Base-by-base conservation (phyloP, 371 early-diverging fungal species). In the Rhizopus sp. region DNA sequence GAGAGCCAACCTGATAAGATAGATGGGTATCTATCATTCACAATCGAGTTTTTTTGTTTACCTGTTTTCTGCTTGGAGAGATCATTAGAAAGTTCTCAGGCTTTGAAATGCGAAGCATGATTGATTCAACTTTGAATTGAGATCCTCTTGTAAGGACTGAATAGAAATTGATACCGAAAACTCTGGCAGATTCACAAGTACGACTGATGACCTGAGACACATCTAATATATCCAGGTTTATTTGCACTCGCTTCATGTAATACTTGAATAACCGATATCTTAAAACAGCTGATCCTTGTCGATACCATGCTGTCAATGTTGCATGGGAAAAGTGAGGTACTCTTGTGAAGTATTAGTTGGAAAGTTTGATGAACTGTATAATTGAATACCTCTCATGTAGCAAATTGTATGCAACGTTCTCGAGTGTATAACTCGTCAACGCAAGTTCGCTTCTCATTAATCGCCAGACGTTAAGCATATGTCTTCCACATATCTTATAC, bases 401-500 rank as follows among this genome's bases (percentile, higher is more conserved):
- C 3, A 92, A 70, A 35, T 92, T 81, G 60, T 80, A 88, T 0
- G 79, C 89, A 0, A 86, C 67, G 40, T 83, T 93, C 61, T 92
- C 90, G 46, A 92, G 79, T 0, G 90, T 79, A 62, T 94, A 95
- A 34, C 83, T 87, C 4, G 86, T 89, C 42, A 93, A 66, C 5
- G 75, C 80, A 7, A 92, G 55, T 66, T 94, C 93, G 16, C 73
- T 53, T 10, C 83, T 75, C 81, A 95, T 86, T 15, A 93, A 55
- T 23, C 94, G 70, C 97, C 97, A 96, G 6, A 92, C 78, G 68
- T 95, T 94, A 33, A 96, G 68, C 63, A 93, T 78, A 53, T 93
- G 90, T 3, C 97, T 80, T 16, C 97, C 97, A 8, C 66, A 51
- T 5, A 91, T 59, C 34, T 77, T 72, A 37, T 91, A 69, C 0